Evolutionary conservation across 2,329 filamentous ascomycete species (phyloP), one percentile per base, ranked within the genome.

Genomic region (Penicillium aurantiogriseum): DNA sequence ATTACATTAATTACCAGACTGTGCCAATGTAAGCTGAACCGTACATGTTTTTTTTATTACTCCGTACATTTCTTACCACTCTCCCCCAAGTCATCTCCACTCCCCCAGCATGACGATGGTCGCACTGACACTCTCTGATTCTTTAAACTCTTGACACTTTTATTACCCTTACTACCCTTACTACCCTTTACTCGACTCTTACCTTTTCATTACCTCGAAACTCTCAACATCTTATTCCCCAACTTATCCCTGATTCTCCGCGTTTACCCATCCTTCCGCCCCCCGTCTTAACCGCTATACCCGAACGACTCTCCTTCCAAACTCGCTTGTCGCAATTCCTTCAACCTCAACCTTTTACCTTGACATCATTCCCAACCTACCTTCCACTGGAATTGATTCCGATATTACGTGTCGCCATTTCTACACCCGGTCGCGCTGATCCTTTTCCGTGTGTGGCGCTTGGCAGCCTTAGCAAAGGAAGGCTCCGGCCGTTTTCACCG

Each of bases 31-130:
- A 60, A 63, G 59, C 54, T 57, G 55, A 47, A 23, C 53, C 52
- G 40, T 63, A 60, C 58, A 51, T 43, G 58, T 57, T 65, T 63
- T 58, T 17, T 35, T 64, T 63, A 23, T 23, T 23, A 23, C 23
- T 23, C 23, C 23, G 23, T 27, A 63, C 57, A 54, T 55, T 58
- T 63, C 59, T 46, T 63, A 58, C 57, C 54, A 50, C 25, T 50
- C 59, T 5, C 63, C 45, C 42, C 23, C 25, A 27, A 48, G 43
- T 48, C 62, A 66, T 70, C 68, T 70, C 69, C 70, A 72, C 69
- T 65, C 60, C 62, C 63, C 60, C 61, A 64, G 61, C 59, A 70
- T 72, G 70, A 72, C 68, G 69, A 69, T 63, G 55, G 63, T 62
- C 59, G 57, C 60, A 66, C 64, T 57, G 61, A 55, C 54, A 56